These are phyloP conservation scores for Glycyrrhiza uralensis DNA, from an alignment of 306 rosid species.

Conservation along the genomic window DNA sequence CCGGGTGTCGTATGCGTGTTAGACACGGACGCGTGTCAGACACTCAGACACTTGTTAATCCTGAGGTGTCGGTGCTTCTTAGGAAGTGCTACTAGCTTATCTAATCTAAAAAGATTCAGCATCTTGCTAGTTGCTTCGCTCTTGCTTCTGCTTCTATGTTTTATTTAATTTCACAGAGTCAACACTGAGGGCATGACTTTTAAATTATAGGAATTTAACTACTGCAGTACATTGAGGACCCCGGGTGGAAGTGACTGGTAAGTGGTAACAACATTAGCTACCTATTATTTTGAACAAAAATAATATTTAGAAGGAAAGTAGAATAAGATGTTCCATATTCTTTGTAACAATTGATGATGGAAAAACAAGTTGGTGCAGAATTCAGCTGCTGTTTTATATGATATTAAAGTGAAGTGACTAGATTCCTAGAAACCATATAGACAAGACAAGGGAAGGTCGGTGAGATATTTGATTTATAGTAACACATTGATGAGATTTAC, in stretches of 20 bases:
- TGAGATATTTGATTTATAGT: background rate
- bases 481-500: background rate
- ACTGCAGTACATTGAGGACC: background rate
- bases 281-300: background rate
- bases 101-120: slow-evolving; percentile 8
- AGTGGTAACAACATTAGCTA: background rate
- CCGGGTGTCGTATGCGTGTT: too few species aligned
- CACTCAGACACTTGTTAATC: too few species aligned
- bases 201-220: background rate
- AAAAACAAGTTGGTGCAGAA: background rate
- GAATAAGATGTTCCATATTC: background rate
- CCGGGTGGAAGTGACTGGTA: background rate
- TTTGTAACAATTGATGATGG: background rate
- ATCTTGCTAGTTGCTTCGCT: background rate
- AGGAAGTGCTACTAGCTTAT: background rate
- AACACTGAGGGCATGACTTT: background rate
- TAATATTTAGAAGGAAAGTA: background rate
- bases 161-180: slow-evolving; percentile 2
- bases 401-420: background rate
- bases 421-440: background rate
- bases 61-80: too few species aligned
- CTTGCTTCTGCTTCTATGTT: background rate
- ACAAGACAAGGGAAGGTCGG: slow-evolving; percentile 3
- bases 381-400: background rate
- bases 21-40: too few species aligned